phyloP scores from a whole-genome alignment of 1,284 basidiomycete species.

The Ustilago hordei region DNA sequence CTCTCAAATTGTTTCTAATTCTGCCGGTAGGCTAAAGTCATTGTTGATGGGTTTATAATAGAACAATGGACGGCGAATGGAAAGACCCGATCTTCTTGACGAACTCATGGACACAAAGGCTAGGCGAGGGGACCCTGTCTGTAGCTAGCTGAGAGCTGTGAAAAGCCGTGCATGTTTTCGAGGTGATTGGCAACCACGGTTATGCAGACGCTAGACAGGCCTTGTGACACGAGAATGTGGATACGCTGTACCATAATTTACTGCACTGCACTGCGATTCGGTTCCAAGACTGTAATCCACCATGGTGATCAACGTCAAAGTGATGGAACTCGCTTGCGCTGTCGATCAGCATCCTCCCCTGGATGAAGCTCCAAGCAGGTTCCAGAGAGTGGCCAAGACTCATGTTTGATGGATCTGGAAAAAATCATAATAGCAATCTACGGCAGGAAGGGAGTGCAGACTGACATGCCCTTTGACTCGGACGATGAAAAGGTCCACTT shows the following conservation, averaged over 20 bases:
- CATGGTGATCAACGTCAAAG: neutral
- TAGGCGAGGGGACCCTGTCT: no score
- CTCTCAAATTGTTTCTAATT: neutral
- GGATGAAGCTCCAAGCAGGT: no score
- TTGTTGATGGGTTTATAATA: neutral
- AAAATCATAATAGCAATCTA: neutral
- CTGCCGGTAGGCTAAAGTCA: neutral
- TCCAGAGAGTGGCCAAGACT: no score
- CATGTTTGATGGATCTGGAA: neutral
- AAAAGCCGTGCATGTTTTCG: neutral
- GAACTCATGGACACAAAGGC: no score
- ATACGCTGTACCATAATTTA: neutral
- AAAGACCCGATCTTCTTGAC: neutral
- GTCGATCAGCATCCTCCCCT: no score
- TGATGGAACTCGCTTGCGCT: no score
- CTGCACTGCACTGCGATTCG: no score
- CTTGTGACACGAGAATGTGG: neutral
- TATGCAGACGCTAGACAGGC: neutral
- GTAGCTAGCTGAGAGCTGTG: no score
- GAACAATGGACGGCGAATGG: slow-evolving; percentile 3
- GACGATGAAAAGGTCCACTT: neutral
- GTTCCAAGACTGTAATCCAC: neutral
- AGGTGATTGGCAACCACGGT: neutral
- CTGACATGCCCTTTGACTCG: neutral
- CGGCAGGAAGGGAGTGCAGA: neutral